Evolutionary conservation across 805 yeast species (phyloP).

Genomic region (Wickerhamiella lipophila): DNA sequence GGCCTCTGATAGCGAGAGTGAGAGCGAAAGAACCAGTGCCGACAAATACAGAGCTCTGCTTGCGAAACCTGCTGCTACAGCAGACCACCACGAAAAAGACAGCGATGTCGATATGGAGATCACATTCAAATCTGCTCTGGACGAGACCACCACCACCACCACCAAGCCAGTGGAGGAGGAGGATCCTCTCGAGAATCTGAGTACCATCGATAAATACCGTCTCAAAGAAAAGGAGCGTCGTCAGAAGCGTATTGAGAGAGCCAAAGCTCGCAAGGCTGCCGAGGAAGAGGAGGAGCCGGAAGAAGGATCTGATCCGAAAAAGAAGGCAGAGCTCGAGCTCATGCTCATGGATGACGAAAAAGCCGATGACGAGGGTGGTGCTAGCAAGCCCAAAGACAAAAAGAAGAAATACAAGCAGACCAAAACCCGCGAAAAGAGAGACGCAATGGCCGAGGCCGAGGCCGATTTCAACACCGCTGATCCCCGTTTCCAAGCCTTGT

Average conservation of each 20-base stretch:
- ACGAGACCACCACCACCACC: conserved; percentile 27
- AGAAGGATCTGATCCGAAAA: conserved; percentile 28
- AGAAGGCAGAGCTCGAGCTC: conserved; percentile 61
- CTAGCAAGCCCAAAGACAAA: conserved; percentile 45
- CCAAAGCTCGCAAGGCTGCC: conserved; percentile 45
- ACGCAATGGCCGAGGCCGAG: conserved; percentile 36
- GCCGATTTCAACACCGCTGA: conserved; percentile 59
- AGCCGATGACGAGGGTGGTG: conserved; percentile 61
- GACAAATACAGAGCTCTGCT: conserved; percentile 20
- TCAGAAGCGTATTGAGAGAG: conserved; percentile 64
- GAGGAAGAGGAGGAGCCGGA: conserved; percentile 35
- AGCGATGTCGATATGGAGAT: conserved; percentile 81
- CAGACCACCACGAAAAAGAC: not conserved
- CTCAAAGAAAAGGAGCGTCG: conserved; percentile 90
- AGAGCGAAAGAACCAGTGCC: conserved; percentile 17
- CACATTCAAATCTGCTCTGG: conserved; percentile 82
- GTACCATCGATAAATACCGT: conserved; percentile 65
- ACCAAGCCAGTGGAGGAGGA: too few relatives aligned
- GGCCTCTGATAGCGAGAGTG: conserved; percentile 27
- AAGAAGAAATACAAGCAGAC: conserved; percentile 32
- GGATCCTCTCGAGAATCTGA: conserved; percentile 36
- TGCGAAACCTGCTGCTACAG: conserved; percentile 24
- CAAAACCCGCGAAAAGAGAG: conserved; percentile 32
- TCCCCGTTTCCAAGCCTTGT: conserved; percentile 72
- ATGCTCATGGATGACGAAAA: conserved; percentile 62